A percentile compares a stretch with the other conserved stretches of the same genome.
Evolutionary conservation across 2,329 filamentous ascomycete genomes (phyloP).

Genomic region (Cladosporium sp.): DNA sequence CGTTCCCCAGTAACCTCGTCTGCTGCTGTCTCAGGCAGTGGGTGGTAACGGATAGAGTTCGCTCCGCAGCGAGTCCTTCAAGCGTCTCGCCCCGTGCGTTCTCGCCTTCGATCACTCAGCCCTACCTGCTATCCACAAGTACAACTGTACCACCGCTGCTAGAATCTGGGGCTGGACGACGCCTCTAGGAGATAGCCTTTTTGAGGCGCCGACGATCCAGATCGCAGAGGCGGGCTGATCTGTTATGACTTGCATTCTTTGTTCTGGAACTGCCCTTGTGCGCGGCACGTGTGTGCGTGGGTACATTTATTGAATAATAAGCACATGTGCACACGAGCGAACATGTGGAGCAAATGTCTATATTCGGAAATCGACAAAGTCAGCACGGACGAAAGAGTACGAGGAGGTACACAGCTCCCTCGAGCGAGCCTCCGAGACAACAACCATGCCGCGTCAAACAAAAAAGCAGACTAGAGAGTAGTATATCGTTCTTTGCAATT

Average conservation of each 20-base stretch:
- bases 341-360: slow-evolving; percentile 4
- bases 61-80: neutral
- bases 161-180: slow-evolving; percentile 1
- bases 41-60: slow-evolving; percentile 8
- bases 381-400: neutral
- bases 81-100: neutral
- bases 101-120: neutral
- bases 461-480: neutral
- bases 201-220: neutral
- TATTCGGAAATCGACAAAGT: neutral
- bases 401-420: neutral
- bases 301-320: neutral
- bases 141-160: neutral
- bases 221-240: neutral
- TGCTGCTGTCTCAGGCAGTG: slow-evolving; percentile 7
- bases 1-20: slow-evolving; percentile 10
- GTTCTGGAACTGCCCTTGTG: neutral
- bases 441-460: neutral
- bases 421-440: neutral
- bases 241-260: neutral
- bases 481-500: slow-evolving; percentile 5
- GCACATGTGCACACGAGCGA: neutral
- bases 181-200: neutral
- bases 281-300: neutral
- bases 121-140: neutral